Conservation (phyloP, 768 basidiomycete species). For the Boletus pseudopeckii region DNA sequence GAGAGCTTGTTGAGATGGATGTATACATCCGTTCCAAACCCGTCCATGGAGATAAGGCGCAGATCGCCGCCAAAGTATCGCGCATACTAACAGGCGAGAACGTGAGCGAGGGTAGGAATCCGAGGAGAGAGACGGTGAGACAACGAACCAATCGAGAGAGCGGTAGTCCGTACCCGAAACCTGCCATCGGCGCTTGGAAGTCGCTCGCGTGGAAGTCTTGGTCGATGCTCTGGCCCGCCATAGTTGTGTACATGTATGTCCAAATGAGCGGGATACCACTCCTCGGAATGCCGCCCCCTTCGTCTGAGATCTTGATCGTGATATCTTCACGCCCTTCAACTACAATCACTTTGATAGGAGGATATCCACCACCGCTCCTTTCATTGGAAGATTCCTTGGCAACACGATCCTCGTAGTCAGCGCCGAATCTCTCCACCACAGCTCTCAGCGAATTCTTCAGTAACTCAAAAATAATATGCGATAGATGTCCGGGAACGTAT, state of each 20-base stretch:
- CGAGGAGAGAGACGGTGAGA: constrained; percentile 57
- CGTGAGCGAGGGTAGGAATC: constrained; percentile 35
- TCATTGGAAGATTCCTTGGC: constrained; percentile 5
- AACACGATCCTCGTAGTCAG: constrained; percentile 59
- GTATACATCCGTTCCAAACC: constrained; percentile 94
- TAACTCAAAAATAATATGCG: constrained; percentile 95
- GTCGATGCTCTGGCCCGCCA: constrained; percentile 68
- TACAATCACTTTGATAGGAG: constrained; percentile 51
- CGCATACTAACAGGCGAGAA: constrained; percentile 59
- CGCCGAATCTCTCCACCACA: constrained; percentile 89
- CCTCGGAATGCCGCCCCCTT: constrained; percentile 86
- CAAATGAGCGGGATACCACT: constrained; percentile 91
- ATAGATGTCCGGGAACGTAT: constrained; percentile 95
- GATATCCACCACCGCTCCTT: constrained; percentile 15
- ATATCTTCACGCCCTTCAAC: constrained; percentile 97
- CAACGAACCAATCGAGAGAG: constrained; percentile 78
- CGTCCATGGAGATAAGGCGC: constrained; percentile 95
- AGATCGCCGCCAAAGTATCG: constrained; percentile 95
- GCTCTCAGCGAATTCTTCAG: constrained; percentile 97
- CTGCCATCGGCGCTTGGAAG: constrained; percentile 98
- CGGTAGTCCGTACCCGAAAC: constrained; percentile 92
- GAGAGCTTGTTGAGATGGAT: constrained; percentile 86
- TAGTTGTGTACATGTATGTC: constrained; percentile 98
- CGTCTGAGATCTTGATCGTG: constrained; percentile 97
- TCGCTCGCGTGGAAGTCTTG: constrained; percentile 77